Conservation (phyloP, 495 filamentous ascomycete genomes). For the Jackrogersella minutella region DNA sequence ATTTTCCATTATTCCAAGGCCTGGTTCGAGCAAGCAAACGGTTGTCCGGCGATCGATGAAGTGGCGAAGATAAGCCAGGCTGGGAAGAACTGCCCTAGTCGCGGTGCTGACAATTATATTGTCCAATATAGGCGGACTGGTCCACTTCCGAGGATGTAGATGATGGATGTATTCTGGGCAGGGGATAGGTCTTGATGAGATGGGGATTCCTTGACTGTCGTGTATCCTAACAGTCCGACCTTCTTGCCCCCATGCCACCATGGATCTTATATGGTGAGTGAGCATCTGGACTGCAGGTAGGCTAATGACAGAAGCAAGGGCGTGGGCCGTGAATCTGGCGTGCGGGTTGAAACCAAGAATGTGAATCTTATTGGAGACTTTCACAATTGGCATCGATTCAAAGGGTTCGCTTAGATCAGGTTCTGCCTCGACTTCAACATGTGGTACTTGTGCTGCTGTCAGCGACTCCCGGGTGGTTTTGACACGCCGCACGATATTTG, state of each 20-base stretch:
- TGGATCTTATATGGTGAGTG: conserved; percentile 27
- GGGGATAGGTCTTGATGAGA: conserved; percentile 25
- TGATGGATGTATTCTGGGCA: conserved; percentile 20
- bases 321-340: conserved; percentile 61
- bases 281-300: conserved; percentile 45
- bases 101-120: conserved; percentile 76
- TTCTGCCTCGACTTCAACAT: neutral
- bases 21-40: conserved; percentile 82
- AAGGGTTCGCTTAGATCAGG: neutral
- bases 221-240: conserved; percentile 37
- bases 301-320: conserved; percentile 50
- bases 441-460: conserved; percentile 8
- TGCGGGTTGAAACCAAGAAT: conserved; percentile 60
- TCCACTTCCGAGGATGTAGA: neutral
- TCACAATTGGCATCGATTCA: neutral
- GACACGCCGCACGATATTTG: neutral
- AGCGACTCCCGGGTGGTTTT: neutral
- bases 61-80: conserved; percentile 65
- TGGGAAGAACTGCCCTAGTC: conserved; percentile 62
- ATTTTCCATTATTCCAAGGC: conserved; percentile 80
- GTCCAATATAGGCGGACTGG: conserved; percentile 58
- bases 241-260: conserved; percentile 38
- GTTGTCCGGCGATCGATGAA: conserved; percentile 77
- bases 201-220: neutral
- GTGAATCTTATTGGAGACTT: conserved; percentile 53